Evolutionary conservation across 345 rosid species (phyloP), one percentile per base, ranked within the genome.

Genomic region (Hevea brasiliensis): DNA sequence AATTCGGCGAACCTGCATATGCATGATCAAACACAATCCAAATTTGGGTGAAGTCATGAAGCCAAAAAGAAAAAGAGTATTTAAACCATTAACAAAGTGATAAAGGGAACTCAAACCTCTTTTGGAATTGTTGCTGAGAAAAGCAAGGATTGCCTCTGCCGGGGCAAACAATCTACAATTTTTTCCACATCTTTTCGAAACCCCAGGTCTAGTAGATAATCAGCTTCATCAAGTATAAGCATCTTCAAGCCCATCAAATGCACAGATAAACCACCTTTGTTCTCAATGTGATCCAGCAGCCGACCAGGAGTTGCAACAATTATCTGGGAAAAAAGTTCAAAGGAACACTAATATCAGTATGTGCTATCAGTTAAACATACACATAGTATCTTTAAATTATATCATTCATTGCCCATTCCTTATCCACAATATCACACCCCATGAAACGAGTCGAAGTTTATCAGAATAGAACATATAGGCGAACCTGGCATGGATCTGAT

Each of bases 291-390:
- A 84, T 95, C 98, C 87, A 93, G 76, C 70, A 95, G 83, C 71
- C 98, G 86, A 64, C 99, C 99, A 47, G 99, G 99, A 54, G 99
- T 93, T 50, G 97, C 99, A 83, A 95, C 85, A 65, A 93, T 80
- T 73, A 95, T 90, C 99, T 95, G 80, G 75, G 68, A 68, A 32
- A 32, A 67, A 80, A 50, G 29, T 58, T 67, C 58, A 20, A 69
- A 50, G 27, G 3, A 57, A n/a, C 50, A 73, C 60, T 6, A 61
- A 37, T 17, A 68, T 70, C 48, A 47, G 61, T 35, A 12, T 17
- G 24, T 54, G 60, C 42, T 74, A 58, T 20, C n/a, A 24, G 32
- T 32, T 61, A 77, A n/a, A n/a, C n/a, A n/a, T n/a, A n/a, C n/a
- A n/a, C n/a, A n/a, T n/a, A n/a, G n/a, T n/a, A 35, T 42, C 12